Base-by-base conservation (phyloP, 805 yeast genomes). In the Cephaloascus fragrans region DNA sequence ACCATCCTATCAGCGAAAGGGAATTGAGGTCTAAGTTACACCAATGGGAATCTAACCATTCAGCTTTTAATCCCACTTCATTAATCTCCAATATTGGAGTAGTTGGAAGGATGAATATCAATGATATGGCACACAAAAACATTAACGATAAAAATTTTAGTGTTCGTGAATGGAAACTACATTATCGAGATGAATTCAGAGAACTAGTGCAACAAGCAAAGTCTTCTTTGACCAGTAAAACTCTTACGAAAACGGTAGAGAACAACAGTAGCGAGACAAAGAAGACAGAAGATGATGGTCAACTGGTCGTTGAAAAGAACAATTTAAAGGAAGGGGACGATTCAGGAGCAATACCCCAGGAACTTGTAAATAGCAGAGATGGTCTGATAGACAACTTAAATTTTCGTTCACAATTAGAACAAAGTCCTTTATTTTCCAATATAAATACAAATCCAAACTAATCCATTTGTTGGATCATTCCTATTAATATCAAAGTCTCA, bases 11-110 rank as follows among this genome's bases (percentile, higher is more conserved):
- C 3, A 57, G 74, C 19, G 78, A 76, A 18, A 59, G 63, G 31
- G 71, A 73, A 4, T 55, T 89, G 37, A 63, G 74, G 36, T 74
- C 69, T 39, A 71, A 71, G 38, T 63, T 89, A 31, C 54, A 59
- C 18, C 75, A 77, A 48, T 83, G 94, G 94, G 96, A 87, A 50
- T 55, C 53, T 8, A 23, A 12, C 12, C 39, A 45, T 48, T 39
- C 44, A 42, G 45, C 49, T 12, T 44, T 62, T 19, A 53, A 50
- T 31, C 28, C 39, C 3, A 19, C 16, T 14, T 42, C 41, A 8
- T 39, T 59, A 19, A 59, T 59, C 35, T 43, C 44, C 35, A 38
- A 47, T 3, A 39, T 48, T 18, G 44, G 38, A 18, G 28, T 46
- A n/a, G 17, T 58, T 16, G 52, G 58, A 34, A 48, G 45, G 28